Conservation (phyloP, 2,329 filamentous ascomycete genomes). For the Venturia carpophila region DNA sequence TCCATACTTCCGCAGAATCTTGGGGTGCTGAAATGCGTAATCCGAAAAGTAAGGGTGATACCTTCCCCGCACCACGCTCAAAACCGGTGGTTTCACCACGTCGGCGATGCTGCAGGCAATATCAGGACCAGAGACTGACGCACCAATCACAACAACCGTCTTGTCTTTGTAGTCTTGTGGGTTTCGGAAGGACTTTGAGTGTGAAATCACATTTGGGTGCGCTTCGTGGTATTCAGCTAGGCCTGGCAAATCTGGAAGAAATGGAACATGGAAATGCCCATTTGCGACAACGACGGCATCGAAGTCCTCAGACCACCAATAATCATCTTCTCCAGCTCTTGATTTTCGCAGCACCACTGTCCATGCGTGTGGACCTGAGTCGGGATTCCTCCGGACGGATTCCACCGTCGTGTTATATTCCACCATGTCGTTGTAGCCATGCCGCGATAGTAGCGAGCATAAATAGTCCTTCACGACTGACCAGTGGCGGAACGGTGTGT, state of each 20-base stretch:
- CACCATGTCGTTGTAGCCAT: constrained; percentile 11
- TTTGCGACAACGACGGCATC: constrained; percentile 30
- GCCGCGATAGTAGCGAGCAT: not conserved
- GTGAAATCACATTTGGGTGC: constrained; percentile 44
- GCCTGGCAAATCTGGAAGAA: constrained; percentile 42
- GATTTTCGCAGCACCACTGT: constrained; percentile 29
- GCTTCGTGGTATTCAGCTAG: constrained; percentile 41
- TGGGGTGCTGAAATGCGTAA: constrained; percentile 52
- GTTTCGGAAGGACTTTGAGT: constrained; percentile 49
- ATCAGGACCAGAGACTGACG: constrained; percentile 77
- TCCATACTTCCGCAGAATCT: constrained; percentile 41
- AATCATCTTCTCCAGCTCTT: constrained; percentile 44
- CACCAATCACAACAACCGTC: constrained; percentile 78
- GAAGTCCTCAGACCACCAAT: constrained; percentile 49
- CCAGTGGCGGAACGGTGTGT: constrained; percentile 15
- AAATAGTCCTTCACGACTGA: constrained; percentile 3
- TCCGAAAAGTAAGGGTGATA: constrained; percentile 50
- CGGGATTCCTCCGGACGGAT: constrained; percentile 3
- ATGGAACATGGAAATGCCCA: constrained; percentile 30
- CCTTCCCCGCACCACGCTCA: constrained; percentile 47
- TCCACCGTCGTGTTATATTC: constrained; percentile 14
- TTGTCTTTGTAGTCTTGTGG: constrained; percentile 40
- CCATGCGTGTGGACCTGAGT: not conserved
- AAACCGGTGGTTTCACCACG: constrained; percentile 44
- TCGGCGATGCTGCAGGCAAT: constrained; percentile 52